Evolutionary conservation across 352 stramenopile species (phyloP).

Genomic region (Pythium myriotylum): DNA sequence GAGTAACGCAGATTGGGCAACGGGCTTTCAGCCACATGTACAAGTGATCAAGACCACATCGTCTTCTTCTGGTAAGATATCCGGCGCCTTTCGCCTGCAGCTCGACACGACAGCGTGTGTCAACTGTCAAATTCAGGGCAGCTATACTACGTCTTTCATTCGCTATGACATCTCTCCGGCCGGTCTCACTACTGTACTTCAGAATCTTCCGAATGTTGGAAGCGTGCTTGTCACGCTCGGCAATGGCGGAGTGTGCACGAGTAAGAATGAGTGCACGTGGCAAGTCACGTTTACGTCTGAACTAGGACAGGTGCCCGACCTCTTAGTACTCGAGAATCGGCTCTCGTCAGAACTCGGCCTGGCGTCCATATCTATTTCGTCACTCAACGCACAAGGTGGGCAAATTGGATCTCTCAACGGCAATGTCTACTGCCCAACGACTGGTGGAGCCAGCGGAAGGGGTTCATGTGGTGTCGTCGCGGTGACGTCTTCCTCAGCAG

Average conservation of each 20-base stretch:
- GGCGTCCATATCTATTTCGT: conserved; percentile 43
- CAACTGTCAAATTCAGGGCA: conserved; percentile 71
- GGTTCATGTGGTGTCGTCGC: conserved; percentile 41
- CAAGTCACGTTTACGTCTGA: conserved; percentile 80
- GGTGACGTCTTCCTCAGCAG: conserved; percentile 17
- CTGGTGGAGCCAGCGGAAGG: conserved; percentile 35
- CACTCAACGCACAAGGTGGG: conserved; percentile 22
- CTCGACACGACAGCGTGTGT: conserved; percentile 86
- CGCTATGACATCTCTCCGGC: conserved; percentile 53
- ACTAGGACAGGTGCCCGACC: conserved; percentile 47
- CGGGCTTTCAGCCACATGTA: conserved; percentile 51
- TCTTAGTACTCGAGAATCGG: conserved; percentile 49
- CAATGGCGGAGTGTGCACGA: conserved; percentile 32
- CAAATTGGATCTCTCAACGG: conserved; percentile 41
- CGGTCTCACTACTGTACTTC: conserved; percentile 80
- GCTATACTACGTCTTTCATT: conserved; percentile 73
- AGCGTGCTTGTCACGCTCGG: conserved; percentile 74
- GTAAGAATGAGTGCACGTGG: conserved; percentile 75
- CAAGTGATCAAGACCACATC: conserved; percentile 68
- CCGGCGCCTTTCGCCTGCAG: conserved; percentile 76
- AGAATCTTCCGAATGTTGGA: conserved; percentile 94
- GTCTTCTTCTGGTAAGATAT: conserved; percentile 34
- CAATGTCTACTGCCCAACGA: conserved; percentile 54
- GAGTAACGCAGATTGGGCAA: conserved; percentile 78
- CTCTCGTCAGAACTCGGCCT: conserved; percentile 45